A percentile compares a stretch with the other conserved stretches of the same genome.
Conservation (phyloP, 768 basidiomycete genomes). For the Clitopilus hobsonii region DNA sequence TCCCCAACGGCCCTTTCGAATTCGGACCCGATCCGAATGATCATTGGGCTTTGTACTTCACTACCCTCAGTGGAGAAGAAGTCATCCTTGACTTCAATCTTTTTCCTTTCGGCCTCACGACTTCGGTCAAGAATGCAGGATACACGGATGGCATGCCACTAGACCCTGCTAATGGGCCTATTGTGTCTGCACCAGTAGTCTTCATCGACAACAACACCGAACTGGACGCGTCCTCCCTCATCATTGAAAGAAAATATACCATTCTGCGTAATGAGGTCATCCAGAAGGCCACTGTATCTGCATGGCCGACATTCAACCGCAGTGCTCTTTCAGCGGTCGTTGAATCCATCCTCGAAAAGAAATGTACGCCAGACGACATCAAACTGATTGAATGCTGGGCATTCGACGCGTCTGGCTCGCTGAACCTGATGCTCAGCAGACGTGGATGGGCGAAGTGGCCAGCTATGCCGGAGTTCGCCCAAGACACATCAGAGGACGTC, state of each 20-base stretch:
- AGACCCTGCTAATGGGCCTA: not conserved
- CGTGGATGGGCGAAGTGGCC: not conserved
- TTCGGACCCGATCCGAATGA: slow-evolving; percentile 28
- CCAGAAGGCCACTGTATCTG: not conserved
- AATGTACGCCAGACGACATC: not conserved
- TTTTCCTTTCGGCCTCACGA: slow-evolving; percentile 24
- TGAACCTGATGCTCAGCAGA: not conserved
- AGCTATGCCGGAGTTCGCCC: not conserved
- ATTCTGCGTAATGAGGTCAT: not conserved
- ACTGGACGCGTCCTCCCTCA: not conserved
- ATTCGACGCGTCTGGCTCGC: not conserved
- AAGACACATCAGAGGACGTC: not conserved
- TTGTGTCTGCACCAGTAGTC: not conserved
- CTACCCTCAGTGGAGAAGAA: slow-evolving; percentile 26
- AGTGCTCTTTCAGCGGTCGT: not conserved
- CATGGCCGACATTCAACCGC: not conserved
- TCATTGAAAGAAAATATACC: not conserved
- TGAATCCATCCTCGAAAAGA: not conserved
- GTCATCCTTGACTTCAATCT: slow-evolving; percentile 24
- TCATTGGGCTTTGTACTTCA: slow-evolving; percentile 37
- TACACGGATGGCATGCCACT: not conserved
- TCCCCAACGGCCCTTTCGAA: slow-evolving; percentile 11
- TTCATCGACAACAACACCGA: not conserved
- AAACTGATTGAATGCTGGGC: not conserved
- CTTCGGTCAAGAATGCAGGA: not conserved